phyloP scores from a whole-genome alignment of 306 rosid species.

The Gastrolobium bilobum region DNA sequence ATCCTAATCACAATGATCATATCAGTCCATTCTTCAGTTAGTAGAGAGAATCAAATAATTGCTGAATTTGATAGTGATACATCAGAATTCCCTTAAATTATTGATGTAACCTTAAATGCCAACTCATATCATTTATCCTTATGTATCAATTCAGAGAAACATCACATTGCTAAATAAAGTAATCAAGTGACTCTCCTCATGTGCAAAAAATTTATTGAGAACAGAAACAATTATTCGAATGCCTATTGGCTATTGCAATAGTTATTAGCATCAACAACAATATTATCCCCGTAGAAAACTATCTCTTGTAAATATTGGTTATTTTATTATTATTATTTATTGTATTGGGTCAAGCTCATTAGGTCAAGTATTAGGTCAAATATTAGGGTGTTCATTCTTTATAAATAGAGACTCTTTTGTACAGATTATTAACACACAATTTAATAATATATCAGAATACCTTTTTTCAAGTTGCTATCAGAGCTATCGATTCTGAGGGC shows the following conservation, averaged over 20 bases:
- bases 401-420: no score
- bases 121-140: background rate
- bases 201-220: background rate
- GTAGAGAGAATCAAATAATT: conserved; percentile 4
- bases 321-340: no score
- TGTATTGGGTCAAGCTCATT: no score
- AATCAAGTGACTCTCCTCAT: background rate
- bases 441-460: no score
- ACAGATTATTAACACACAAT: no score
- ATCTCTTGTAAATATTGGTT: no score
- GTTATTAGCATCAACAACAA: conserved; percentile 10
- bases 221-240: conserved; percentile 5
- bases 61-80: conserved; percentile 5
- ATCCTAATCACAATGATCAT: conserved; percentile 25
- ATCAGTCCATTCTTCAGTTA: conserved; percentile 15
- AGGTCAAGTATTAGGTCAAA: no score
- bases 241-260: conserved; percentile 7
- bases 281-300: conserved; percentile 5
- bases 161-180: conserved; percentile 36
- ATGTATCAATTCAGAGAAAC: conserved; percentile 17
- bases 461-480: no score
- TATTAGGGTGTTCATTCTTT: no score
- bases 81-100: conserved; percentile 12
- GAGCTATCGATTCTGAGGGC: no score
- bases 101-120: conserved; percentile 22